Conservation (phyloP, 768 basidiomycete genomes). For the Leccinum broughii region DNA sequence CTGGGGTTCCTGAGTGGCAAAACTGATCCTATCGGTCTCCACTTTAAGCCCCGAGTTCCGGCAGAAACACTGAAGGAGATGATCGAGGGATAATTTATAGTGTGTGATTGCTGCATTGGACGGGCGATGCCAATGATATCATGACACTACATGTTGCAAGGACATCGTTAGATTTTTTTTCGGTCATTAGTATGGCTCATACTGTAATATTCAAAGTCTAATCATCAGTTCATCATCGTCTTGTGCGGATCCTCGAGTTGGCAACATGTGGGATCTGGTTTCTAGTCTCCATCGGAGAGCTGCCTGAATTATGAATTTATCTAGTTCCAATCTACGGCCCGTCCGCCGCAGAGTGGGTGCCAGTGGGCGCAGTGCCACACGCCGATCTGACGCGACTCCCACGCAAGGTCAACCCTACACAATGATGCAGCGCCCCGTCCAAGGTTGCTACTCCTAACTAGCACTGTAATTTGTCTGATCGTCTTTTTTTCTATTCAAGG, state of each 20-base stretch:
- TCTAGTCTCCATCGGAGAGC: neutral
- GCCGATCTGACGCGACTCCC: neutral
- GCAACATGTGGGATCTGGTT: neutral
- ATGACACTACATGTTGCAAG: neutral
- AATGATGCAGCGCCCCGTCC: conserved; percentile 1
- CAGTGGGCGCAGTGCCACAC: neutral
- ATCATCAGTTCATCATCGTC: too few species aligned
- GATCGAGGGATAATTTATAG: neutral
- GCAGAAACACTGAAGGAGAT: conserved; percentile 10
- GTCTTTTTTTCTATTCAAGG: conserved; percentile 8
- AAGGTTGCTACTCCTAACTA: conserved; percentile 8
- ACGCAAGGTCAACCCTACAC: neutral
- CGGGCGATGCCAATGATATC: neutral
- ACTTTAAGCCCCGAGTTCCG: conserved; percentile 46
- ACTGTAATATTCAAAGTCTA: too few species aligned
- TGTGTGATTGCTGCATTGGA: too few species aligned
- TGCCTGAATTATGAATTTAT: neutral
- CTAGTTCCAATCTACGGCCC: neutral
- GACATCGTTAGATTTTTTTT: too few species aligned
- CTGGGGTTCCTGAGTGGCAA: conserved; percentile 46
- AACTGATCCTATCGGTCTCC: conserved; percentile 49
- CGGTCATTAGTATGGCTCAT: too few species aligned
- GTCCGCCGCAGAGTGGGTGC: neutral
- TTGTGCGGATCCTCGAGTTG: neutral
- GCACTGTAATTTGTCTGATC: neutral